Conservation (phyloP, 2,329 filamentous ascomycete species). For the Aspergillus cejpii region DNA sequence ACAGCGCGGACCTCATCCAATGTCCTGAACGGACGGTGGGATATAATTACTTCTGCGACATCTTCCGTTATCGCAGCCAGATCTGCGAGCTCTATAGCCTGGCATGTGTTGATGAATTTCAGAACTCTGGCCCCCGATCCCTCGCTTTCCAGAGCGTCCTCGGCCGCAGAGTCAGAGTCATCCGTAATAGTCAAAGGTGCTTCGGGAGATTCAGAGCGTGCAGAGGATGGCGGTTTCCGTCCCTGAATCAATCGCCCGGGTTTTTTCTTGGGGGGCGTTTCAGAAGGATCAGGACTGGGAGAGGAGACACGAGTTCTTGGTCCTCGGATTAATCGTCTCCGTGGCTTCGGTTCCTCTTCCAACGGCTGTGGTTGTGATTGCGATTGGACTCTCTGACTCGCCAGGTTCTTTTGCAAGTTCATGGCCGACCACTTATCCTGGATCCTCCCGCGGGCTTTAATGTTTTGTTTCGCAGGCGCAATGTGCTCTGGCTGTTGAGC, state of each 20-base stretch:
- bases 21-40: slow-evolving; percentile 64
- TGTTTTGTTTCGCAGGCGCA: slow-evolving; percentile 44
- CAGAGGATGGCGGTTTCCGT: slow-evolving; percentile 33
- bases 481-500: slow-evolving; percentile 17
- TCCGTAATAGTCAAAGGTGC: slow-evolving; percentile 41
- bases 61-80: slow-evolving; percentile 69
- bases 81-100: slow-evolving; percentile 68
- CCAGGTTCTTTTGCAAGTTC: slow-evolving; percentile 32
- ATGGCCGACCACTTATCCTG: slow-evolving; percentile 53
- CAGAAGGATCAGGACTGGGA: slow-evolving; percentile 17
- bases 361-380: slow-evolving; percentile 12
- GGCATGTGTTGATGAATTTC: slow-evolving; percentile 75
- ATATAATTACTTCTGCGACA: slow-evolving; percentile 62
- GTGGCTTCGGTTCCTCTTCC: slow-evolving; percentile 27
- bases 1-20: slow-evolving; percentile 62
- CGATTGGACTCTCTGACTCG: slow-evolving; percentile 15
- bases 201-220: slow-evolving; percentile 32
- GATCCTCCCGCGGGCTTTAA: slow-evolving; percentile 52
- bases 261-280: slow-evolving; percentile 25
- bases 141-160: slow-evolving; percentile 37
- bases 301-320: slow-evolving; percentile 27
- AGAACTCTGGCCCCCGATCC: slow-evolving; percentile 54
- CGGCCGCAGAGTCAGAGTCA: slow-evolving; percentile 39
- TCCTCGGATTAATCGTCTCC: slow-evolving; percentile 37
- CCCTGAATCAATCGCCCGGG: slow-evolving; percentile 46